phyloP scores from a whole-genome alignment of 2,329 filamentous ascomycete genomes.

The Nemania serpens region DNA sequence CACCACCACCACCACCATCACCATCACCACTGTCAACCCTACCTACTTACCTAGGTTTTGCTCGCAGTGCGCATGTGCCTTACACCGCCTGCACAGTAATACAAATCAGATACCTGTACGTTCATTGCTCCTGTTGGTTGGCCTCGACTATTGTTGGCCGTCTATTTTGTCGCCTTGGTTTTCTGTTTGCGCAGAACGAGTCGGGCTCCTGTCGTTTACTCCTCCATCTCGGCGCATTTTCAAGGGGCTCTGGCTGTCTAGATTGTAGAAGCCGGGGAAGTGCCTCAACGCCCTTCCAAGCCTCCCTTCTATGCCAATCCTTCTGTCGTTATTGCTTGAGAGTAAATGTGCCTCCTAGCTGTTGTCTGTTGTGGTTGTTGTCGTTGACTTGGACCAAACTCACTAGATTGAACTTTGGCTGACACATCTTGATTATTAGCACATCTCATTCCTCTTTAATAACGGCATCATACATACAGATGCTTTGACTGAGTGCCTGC shows the following conservation, averaged over 20 bases:
- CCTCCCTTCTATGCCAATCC: constrained; percentile 4
- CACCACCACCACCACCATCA: constrained; percentile 17
- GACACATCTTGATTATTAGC: constrained; percentile 15
- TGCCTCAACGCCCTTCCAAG: constrained; percentile 9
- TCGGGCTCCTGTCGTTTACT: constrained; percentile 25
- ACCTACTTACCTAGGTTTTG: constrained; percentile 4
- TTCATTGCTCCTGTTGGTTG: constrained; percentile 4
- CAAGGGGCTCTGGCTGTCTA: constrained; percentile 14
- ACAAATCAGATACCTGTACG: constrained; percentile 21
- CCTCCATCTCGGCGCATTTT: constrained; percentile 32
- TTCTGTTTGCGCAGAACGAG: constrained; percentile 20
- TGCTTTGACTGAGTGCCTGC: constrained; percentile 8
- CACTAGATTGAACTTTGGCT: constrained; percentile 6
- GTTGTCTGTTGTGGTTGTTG: constrained; percentile 2
- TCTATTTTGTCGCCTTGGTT: neutral
- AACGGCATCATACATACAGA: constrained; percentile 9
- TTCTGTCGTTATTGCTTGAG: constrained; percentile 1
- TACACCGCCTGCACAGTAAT: constrained; percentile 8
- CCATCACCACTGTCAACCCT: neutral
- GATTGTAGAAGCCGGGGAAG: constrained; percentile 24
- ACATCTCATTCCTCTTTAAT: constrained; percentile 4
- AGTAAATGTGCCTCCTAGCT: constrained; percentile 6
- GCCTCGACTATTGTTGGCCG: neutral
- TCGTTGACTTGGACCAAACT: neutral
- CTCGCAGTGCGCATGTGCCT: constrained; percentile 20